Evolutionary conservation across 257 asterid species (phyloP), one percentile per base, ranked within the genome.

Genomic region (Lantana camara): DNA sequence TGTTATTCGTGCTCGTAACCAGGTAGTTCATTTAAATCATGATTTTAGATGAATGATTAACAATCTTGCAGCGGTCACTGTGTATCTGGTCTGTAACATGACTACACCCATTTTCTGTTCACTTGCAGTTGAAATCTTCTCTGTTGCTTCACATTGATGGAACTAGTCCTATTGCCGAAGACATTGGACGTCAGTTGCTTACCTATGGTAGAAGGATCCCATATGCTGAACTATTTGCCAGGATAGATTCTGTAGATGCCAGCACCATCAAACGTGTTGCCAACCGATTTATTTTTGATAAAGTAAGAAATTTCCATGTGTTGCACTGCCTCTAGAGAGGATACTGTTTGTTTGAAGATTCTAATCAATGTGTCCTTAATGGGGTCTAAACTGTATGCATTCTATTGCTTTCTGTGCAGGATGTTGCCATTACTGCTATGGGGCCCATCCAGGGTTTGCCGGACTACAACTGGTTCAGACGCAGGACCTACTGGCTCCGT

Each of bases 391-490:
- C 50, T n/a, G 5, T 29, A 23, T 27, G 30, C 14, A 19, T 23
- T 53, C 16, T 13, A 10, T 4, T 10, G 55, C 9, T 55, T 57
- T 55, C 21, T 57, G 23, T 48, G 56, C 84, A 90, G 97, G 99
- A 94, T 75, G 74, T 94, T 24, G 97, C 95, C 5, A 80, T 94
- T 57, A 69, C 91, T 60, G 99, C 95, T 0, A 27, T 73, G 22
- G 99, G 99, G 17, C 96, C 97, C 37, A 72, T 88, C 74, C 92
- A 88, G 70, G 74, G 76, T 37, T 77, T 94, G 73, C 99, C 99
- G 0, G 99, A 94, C 74, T 90, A 90, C 86, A 94, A 90, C 83
- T 88, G 99, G 99, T 94, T 94, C 87, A 86, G 97, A 60, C 99
- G 99, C 69, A 85, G 99, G 72, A 94, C 99, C 69, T 94, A 83